A percentile compares a stretch with the other conserved stretches of the same genome.
phyloP scores from a whole-genome alignment of 345 rosid genomes.

The Arabidopsis arenosa region DNA sequence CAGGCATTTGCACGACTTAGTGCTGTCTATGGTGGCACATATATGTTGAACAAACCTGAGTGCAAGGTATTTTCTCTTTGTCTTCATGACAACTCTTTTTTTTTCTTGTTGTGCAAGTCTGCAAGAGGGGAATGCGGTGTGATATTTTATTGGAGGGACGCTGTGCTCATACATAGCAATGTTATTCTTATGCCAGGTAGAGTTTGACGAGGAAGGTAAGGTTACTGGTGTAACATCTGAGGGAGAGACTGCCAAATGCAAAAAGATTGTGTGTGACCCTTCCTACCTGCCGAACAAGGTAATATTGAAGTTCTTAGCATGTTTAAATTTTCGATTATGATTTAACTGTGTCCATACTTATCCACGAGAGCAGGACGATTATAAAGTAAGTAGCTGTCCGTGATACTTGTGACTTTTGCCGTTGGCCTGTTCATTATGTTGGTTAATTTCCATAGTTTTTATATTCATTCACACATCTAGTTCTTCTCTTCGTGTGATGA shows the following conservation, averaged over 20 bases:
- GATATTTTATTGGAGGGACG: slow-evolving; percentile 18
- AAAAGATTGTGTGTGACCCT: slow-evolving; percentile 89
- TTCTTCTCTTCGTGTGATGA: background rate
- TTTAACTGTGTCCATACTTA: background rate
- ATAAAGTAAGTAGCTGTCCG: background rate
- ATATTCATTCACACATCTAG: slow-evolving; percentile 1
- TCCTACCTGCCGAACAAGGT: slow-evolving; percentile 84
- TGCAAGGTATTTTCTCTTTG: slow-evolving; percentile 65
- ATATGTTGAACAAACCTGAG: slow-evolving; percentile 95
- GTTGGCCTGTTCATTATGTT: background rate
- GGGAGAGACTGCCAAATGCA: slow-evolving; percentile 96
- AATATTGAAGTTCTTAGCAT: slow-evolving; percentile 31
- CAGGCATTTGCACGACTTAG: slow-evolving; percentile 97
- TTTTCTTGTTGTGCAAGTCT: slow-evolving; percentile 24
- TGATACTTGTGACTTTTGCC: background rate
- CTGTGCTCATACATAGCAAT: slow-evolving; percentile 22
- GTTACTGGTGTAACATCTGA: slow-evolving; percentile 82
- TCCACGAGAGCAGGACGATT: background rate
- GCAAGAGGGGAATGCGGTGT: background rate
- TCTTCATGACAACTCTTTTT: slow-evolving; percentile 2
- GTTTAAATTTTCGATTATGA: background rate
- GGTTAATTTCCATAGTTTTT: background rate
- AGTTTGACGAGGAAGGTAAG: slow-evolving; percentile 77
- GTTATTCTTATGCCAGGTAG: slow-evolving; percentile 57
- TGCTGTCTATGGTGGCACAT: slow-evolving; percentile 95